phyloP scores from a whole-genome alignment of 345 rosid species.

The Gossypioides kirkii region DNA sequence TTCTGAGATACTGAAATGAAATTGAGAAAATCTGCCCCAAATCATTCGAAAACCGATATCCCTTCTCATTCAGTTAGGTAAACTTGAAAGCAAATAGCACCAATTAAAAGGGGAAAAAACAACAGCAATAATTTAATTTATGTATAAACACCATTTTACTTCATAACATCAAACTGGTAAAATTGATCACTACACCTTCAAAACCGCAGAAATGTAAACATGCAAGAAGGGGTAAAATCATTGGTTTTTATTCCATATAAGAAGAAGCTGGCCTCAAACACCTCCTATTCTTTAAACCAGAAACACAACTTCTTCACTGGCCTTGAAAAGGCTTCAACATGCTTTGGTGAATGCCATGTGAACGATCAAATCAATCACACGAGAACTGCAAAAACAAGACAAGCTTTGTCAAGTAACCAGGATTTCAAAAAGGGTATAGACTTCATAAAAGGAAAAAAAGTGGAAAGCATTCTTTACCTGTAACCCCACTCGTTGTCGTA shows the following conservation, averaged over 20 bases:
- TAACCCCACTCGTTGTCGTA: slow-evolving; percentile 2
- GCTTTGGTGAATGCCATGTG: not conserved
- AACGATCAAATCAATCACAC: not conserved
- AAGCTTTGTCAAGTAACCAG: not conserved
- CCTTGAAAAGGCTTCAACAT: not conserved
- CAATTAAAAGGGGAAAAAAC: too few species aligned
- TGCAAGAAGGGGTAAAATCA: not conserved
- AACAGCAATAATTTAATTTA: too few species aligned
- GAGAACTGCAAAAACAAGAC: not conserved
- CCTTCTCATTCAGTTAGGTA: too few species aligned
- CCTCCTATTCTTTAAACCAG: too few species aligned
- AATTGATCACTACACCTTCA: not conserved
- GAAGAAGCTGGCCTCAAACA: not conserved
- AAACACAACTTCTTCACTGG: too few species aligned
- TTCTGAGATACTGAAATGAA: too few species aligned
- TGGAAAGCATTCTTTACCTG: not conserved
- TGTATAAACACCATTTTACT: not conserved
- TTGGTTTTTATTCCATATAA: not conserved
- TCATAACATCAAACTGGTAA: not conserved
- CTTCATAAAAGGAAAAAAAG: not conserved
- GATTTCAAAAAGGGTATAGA: not conserved
- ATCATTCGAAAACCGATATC: too few species aligned
- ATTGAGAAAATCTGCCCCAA: too few species aligned
- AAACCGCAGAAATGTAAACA: not conserved
- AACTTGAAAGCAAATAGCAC: too few species aligned